These are phyloP conservation scores for Botrytis hyacinthi DNA, from an alignment of 2,329 filamentous ascomycete genomes.

Conservation along the genomic window DNA sequence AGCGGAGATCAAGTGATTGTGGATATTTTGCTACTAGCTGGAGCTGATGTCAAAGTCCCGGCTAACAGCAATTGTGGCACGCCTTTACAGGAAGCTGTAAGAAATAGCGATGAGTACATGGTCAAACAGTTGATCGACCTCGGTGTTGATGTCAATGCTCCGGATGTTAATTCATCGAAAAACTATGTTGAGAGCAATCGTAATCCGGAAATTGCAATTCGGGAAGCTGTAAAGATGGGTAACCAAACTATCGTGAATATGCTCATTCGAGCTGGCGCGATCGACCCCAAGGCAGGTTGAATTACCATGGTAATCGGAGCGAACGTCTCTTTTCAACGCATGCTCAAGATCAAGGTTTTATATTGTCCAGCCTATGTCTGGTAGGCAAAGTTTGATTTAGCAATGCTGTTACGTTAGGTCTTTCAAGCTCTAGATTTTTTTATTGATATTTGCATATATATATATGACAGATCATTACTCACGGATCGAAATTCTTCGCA, in stretches of 20 bases:
- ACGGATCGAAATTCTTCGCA: no score
- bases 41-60: background rate
- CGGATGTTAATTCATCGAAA: accelerated
- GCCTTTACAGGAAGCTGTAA: background rate
- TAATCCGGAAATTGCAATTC: background rate
- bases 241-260: conserved; percentile 20
- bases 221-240: conserved; percentile 15
- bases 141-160: background rate
- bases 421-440: background rate
- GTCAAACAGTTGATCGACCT: background rate
- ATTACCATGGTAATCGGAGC: background rate
- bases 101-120: background rate
- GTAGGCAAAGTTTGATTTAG: no score
- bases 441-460: no score
- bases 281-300: accelerated
- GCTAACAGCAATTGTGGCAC: background rate
- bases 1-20: background rate
- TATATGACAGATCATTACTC: background rate
- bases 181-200: accelerated
- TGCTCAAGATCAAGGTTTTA: accelerated
- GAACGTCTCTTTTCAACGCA: accelerated
- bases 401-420: background rate
- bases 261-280: conserved; percentile 2
- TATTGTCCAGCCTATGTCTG: background rate
- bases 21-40: background rate